phyloP scores from a whole-genome alignment of 306 rosid species.

The Prunus mume region DNA sequence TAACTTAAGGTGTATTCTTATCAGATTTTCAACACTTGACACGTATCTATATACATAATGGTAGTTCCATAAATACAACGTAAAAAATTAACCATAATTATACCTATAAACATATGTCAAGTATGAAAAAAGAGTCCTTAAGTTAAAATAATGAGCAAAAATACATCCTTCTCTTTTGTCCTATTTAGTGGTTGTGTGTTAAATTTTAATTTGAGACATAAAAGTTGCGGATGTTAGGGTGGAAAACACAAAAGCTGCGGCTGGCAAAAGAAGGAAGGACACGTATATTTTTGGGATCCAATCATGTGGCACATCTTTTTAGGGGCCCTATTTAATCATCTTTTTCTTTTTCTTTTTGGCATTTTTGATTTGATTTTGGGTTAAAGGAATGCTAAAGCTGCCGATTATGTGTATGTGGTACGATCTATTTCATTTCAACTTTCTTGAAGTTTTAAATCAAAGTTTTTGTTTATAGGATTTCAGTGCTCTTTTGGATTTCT shows the following conservation, averaged over 20 bases:
- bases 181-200: neutral
- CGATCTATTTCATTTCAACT: neutral
- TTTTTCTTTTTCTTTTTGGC: constrained; percentile 37
- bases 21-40: fast-evolving
- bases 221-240: neutral
- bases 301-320: constrained; percentile 47
- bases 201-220: neutral
- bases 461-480: neutral
- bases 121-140: no score
- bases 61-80: no score
- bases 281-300: constrained; percentile 40
- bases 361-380: constrained; percentile 20
- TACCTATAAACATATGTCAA: no score
- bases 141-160: no score
- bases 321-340: constrained; percentile 36
- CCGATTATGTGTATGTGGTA: neutral
- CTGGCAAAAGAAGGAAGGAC: constrained; percentile 14
- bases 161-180: no score
- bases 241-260: constrained; percentile 25
- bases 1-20: fast-evolving
- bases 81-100: fast-evolving
- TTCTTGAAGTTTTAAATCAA: neutral
- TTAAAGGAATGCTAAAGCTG: constrained; percentile 24
- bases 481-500: neutral
- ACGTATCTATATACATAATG: no score